A percentile compares a stretch with the other conserved stretches of the same genome.
Conservation (phyloP, 2,329 filamentous ascomycete genomes). For the Cladosporium sp. region DNA sequence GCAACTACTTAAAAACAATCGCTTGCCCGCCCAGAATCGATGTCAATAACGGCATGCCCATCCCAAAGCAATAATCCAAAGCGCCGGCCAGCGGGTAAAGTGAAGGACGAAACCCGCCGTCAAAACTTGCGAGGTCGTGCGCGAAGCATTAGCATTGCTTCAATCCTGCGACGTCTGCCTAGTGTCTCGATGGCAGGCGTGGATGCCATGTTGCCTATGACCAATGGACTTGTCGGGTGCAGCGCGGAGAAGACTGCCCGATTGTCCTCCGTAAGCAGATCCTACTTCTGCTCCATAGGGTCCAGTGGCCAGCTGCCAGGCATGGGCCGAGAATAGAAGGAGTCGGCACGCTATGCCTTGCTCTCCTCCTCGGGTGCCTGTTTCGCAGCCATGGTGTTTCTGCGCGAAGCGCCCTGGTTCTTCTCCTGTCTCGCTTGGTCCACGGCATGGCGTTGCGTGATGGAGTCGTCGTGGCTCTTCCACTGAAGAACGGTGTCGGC, state of each 20-base stretch:
- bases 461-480: slow-evolving; percentile 95
- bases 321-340: slow-evolving; percentile 3
- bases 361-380: slow-evolving; percentile 16
- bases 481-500: slow-evolving; percentile 88
- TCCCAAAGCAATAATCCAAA: background rate
- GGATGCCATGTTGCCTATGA: background rate
- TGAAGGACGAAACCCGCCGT: background rate
- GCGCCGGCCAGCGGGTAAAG: background rate
- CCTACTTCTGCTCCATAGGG: background rate
- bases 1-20: slow-evolving; percentile 1
- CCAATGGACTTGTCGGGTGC: background rate
- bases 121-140: background rate
- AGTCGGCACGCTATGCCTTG: slow-evolving; percentile 13
- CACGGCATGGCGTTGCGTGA: slow-evolving; percentile 85
- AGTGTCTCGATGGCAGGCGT: background rate
- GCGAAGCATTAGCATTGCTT: background rate
- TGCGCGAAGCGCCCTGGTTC: slow-evolving; percentile 46
- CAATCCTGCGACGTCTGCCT: background rate
- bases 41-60: background rate
- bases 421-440: slow-evolving; percentile 92
- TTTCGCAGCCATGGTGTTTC: slow-evolving; percentile 37
- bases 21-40: background rate
- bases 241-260: background rate
- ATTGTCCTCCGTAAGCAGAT: background rate
- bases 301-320: slow-evolving; percentile 17